These are phyloP conservation scores for Pilobolus umbonatus DNA, from an alignment of 192 early-diverging fungal species.

Conservation along the genomic window DNA sequence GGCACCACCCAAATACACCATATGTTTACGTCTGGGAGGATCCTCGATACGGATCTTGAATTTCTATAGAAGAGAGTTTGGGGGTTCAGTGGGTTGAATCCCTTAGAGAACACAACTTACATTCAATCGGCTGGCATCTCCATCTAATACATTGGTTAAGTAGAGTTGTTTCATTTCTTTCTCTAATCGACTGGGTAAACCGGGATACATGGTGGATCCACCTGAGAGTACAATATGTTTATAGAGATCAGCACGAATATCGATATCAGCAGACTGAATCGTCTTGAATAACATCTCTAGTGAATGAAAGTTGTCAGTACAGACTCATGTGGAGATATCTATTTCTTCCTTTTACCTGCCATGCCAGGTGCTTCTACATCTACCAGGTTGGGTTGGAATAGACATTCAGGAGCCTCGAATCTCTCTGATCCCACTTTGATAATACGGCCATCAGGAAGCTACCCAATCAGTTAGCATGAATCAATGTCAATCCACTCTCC, in stretches of 20 bases:
- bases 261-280: constrained; percentile 87
- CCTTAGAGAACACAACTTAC: constrained; percentile 46
- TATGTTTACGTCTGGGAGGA: constrained; percentile 95
- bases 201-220: constrained; percentile 98
- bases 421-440: constrained; percentile 98
- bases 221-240: constrained; percentile 98
- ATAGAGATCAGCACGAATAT: constrained; percentile 93
- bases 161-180: constrained; percentile 98
- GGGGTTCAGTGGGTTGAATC: constrained; percentile 6
- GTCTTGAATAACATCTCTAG: constrained; percentile 89
- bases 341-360: constrained; percentile 56
- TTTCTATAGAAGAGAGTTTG: too few relatives aligned
- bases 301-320: background rate
- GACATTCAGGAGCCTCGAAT: constrained; percentile 96
- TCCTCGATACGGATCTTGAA: constrained; percentile 98
- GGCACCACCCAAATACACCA: constrained; percentile 94
- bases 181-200: constrained; percentile 92
- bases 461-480: background rate
- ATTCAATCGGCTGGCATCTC: constrained; percentile 74
- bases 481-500: background rate
- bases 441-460: constrained; percentile 95
- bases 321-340: background rate
- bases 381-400: constrained; percentile 98
- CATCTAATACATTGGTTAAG: constrained; percentile 80
- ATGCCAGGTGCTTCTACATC: constrained; percentile 92